Evolutionary conservation across 1,284 basidiomycete species (phyloP), one percentile per base, ranked within the genome.

Genomic region (Trametes hirsuta): DNA sequence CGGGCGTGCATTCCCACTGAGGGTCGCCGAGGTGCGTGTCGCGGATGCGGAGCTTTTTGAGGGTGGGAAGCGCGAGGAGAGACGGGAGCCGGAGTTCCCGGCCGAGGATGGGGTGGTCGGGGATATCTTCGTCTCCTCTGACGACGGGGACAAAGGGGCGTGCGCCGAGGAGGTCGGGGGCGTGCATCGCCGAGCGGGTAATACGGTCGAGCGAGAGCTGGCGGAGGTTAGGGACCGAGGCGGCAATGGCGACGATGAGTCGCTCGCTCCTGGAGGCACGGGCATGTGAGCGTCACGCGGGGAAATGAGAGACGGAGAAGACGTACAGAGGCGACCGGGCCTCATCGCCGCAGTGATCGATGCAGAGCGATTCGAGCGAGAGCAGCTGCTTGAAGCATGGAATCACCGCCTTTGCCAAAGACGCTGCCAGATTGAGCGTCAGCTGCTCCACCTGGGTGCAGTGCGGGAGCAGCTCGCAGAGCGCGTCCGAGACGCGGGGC

Each of bases 21-120:
- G 77, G 76, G 71, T 87, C 84, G 25, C 88, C 88, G 57, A 91
- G 81, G 72, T 88, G 87, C 0, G 87, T 90, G 68, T 90, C 87
- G 53, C 81, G 82, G 64, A 91, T 84, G 53, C 80, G 78, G 63
- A 91, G 84, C 62, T 80, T 82, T 42, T 77, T 80, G 44, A 91
- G 81, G 49, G 82, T 78, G 4, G 84, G 81, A 47, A 91, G 79
- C 61, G 80, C 80, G 50, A 91, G 79, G 55, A 91, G 82, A 14
- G 81, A 83, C 2, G 89, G 87, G 2, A 91, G 80, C 18, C 77
- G 80, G 48, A 90, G 84, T 44, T 84, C 79, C 34, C 78, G 72
- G 35, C 83, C 86, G 58, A 88, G 77, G 14, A 77, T 21, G 41
- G 84, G 78, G 70, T 87, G 85, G 51, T 77, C 74, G 12, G 85